Evolutionary conservation across 371 early-diverging fungal genomes (phyloP).

Genomic region (Syncephalis plumigaleata): DNA sequence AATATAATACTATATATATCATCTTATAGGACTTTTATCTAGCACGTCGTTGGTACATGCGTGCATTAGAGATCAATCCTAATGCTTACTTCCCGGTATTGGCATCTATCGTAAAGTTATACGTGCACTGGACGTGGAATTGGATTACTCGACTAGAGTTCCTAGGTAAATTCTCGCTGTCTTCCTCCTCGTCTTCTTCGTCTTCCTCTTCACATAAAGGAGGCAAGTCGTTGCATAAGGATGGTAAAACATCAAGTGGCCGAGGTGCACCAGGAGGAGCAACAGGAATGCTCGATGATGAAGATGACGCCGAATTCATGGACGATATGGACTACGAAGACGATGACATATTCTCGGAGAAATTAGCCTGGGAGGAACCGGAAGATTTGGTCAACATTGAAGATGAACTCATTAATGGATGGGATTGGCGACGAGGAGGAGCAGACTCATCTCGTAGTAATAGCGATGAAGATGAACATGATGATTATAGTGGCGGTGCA

Average conservation of each 20-base stretch:
- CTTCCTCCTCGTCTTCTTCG: constrained; percentile 12
- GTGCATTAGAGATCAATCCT: constrained; percentile 48
- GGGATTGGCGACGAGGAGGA: too few species aligned
- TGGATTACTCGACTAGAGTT: constrained; percentile 36
- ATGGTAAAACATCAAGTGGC: neutral
- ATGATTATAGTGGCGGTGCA: too few species aligned
- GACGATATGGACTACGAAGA: too few species aligned
- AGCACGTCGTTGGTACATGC: constrained; percentile 85
- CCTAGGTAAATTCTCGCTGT: constrained; percentile 15
- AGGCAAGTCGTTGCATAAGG: neutral
- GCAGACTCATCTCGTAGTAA: too few species aligned
- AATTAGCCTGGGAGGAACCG: too few species aligned
- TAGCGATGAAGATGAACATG: too few species aligned
- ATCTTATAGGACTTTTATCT: constrained; percentile 62
- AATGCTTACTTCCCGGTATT: constrained; percentile 66
- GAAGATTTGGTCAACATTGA: neutral
- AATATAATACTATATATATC: neutral
- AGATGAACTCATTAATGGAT: neutral
- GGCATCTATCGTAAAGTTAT: constrained; percentile 54
- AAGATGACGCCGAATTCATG: neutral
- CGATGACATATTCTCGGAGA: too few species aligned
- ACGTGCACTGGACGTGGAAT: constrained; percentile 45
- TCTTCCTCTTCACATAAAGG: neutral
- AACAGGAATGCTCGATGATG: neutral
- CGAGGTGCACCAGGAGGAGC: neutral